These are phyloP conservation scores for Theobroma cacao DNA, from an alignment of 345 rosid species.

Conservation along the genomic window DNA sequence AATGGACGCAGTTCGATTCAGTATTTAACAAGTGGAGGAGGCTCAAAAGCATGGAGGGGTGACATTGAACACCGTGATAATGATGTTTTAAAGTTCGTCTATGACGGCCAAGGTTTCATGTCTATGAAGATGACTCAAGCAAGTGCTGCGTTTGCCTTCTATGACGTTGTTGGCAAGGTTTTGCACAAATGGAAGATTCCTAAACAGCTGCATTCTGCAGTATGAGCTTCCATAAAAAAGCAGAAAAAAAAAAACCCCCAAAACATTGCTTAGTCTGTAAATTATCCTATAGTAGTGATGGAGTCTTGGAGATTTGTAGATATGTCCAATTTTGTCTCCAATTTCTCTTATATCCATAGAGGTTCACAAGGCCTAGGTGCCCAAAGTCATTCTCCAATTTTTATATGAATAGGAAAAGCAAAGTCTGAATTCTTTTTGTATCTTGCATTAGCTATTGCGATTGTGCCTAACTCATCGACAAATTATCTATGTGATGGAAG, in stretches of 20 bases:
- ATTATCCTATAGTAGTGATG: neutral
- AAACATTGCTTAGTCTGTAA: neutral
- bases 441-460: too few relatives aligned
- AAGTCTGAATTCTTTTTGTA: too few relatives aligned
- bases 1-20: constrained; percentile 42
- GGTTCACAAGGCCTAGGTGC: too few relatives aligned
- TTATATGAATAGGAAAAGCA: too few relatives aligned
- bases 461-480: too few relatives aligned
- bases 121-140: constrained; percentile 38
- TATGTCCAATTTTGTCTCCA: neutral
- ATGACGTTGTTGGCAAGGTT: constrained; percentile 47
- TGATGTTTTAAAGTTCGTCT: constrained; percentile 47
- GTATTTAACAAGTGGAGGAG: constrained; percentile 77
- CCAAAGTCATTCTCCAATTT: too few relatives aligned
- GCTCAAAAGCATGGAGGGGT: constrained; percentile 87
- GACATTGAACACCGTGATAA: constrained; percentile 27
- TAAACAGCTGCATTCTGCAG: constrained; percentile 25
- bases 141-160: constrained; percentile 34
- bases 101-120: constrained; percentile 87
- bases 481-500: too few relatives aligned
- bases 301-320: neutral
- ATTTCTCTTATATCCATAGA: neutral
- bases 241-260: neutral
- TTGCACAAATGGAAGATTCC: constrained; percentile 48
- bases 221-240: neutral